phyloP scores from a whole-genome alignment of 805 yeast species.

The Kuraishia ogatae region DNA sequence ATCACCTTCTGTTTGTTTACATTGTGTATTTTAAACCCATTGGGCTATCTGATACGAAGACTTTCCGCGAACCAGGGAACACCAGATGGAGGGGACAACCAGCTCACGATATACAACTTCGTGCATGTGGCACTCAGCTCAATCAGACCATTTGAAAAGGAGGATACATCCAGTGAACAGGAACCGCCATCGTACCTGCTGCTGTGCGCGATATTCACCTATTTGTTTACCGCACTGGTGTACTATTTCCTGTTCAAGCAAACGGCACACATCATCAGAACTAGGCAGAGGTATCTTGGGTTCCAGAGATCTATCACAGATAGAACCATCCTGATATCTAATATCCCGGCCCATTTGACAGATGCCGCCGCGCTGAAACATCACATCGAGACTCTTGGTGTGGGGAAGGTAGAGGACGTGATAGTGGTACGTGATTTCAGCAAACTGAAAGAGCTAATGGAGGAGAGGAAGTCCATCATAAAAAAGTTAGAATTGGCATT shows the following conservation, averaged over 20 bases:
- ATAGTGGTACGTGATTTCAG: conserved; percentile 34
- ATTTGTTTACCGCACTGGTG: conserved; percentile 40
- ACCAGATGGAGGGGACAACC: conserved; percentile 25
- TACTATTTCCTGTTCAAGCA: conserved; percentile 34
- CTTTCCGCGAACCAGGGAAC: conserved; percentile 28
- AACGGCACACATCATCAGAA: conserved; percentile 39
- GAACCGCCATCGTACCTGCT: conserved; percentile 29
- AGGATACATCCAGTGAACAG: not conserved
- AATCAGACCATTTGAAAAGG: conserved; percentile 24
- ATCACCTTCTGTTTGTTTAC: conserved; percentile 36
- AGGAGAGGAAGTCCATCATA: conserved; percentile 22
- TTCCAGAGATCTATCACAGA: conserved; percentile 53
- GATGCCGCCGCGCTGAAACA: conserved; percentile 32
- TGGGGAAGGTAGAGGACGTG: conserved; percentile 45
- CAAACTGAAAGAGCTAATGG: conserved; percentile 29
- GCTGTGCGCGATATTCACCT: conserved; percentile 49
- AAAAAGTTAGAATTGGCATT: conserved; percentile 31
- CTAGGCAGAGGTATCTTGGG: conserved; percentile 50
- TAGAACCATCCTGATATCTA: conserved; percentile 45
- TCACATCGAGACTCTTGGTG: conserved; percentile 46
- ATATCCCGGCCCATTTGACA: conserved; percentile 40
- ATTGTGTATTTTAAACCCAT: conserved; percentile 39
- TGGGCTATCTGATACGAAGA: conserved; percentile 31
- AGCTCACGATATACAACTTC: conserved; percentile 4
- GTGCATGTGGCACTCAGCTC: conserved; percentile 32